These are phyloP conservation scores for Tricholoma hemisulphureum DNA, from an alignment of 768 basidiomycete species.

Conservation along the genomic window DNA sequence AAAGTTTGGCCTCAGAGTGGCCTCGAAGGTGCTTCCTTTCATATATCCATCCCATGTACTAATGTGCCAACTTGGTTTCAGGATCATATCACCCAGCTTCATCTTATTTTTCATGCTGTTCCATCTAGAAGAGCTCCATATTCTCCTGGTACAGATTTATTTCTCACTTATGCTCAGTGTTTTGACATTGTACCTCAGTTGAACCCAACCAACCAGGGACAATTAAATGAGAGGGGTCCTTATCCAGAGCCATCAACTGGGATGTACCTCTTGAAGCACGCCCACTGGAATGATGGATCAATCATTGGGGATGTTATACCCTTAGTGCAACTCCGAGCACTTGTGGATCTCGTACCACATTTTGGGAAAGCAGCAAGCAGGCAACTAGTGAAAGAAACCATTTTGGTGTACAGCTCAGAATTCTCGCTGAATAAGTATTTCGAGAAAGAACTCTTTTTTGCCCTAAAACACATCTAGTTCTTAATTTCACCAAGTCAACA, in stretches of 20 bases:
- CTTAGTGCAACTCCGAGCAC: conserved; percentile 1
- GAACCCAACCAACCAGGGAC: background rate
- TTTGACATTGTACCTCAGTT: conserved; percentile 8
- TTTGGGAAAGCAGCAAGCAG: conserved; percentile 7
- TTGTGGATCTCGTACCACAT: conserved; percentile 8
- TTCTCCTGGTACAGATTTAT: conserved; percentile 2
- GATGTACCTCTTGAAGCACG: conserved; percentile 4
- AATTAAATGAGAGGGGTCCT: background rate
- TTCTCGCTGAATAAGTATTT: conserved; percentile 1
- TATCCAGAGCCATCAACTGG: conserved; percentile 4
- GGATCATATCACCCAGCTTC: background rate
- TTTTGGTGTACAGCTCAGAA: background rate
- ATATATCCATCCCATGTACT: background rate
- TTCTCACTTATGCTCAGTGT: conserved; percentile 2
- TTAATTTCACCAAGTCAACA: background rate
- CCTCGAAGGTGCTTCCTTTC: background rate
- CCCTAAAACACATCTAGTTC: background rate
- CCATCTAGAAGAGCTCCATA: background rate
- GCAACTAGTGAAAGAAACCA: conserved; percentile 1
- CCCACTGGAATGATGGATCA: background rate
- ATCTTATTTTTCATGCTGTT: conserved; percentile 3
- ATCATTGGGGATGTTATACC: conserved; percentile 8
- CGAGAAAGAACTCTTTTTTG: background rate
- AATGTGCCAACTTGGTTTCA: background rate
- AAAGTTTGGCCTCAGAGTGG: conserved; percentile 2